Conservation (phyloP, 2,329 filamentous ascomycete genomes). For the Diaporthe citriasiana region DNA sequence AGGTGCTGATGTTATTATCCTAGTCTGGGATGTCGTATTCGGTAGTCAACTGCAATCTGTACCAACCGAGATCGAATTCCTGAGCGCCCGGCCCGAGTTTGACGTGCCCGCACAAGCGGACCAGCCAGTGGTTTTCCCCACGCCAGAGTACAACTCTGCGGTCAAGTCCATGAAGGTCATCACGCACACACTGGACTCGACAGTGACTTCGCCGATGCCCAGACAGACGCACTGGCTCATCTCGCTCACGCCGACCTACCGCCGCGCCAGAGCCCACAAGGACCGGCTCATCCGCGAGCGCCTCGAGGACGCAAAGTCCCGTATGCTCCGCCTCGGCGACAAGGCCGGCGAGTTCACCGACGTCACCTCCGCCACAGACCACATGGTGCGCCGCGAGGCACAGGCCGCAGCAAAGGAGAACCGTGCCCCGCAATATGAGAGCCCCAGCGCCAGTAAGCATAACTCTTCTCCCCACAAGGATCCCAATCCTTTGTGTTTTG, state of each 20-base stretch:
- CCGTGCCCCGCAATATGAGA: conserved; percentile 35
- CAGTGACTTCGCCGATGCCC: conserved; percentile 32
- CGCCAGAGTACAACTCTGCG: conserved; percentile 22
- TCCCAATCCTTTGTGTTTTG: too few species aligned
- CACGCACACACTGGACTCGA: conserved; percentile 22
- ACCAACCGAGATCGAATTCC: conserved; percentile 10
- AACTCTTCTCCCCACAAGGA: too few species aligned
- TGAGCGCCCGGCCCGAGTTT: not conserved
- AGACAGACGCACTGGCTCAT: conserved; percentile 25
- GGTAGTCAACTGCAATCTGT: conserved; percentile 28
- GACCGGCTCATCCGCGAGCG: conserved; percentile 32
- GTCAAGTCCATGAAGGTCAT: conserved; percentile 33
- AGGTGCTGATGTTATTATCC: not conserved
- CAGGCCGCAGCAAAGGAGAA: conserved; percentile 30
- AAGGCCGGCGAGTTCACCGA: conserved; percentile 18
- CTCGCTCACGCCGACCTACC: conserved; percentile 14
- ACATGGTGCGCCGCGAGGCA: conserved; percentile 32
- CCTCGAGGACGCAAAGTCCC: conserved; percentile 34
- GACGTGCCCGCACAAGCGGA: not conserved
- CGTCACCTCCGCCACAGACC: conserved; percentile 31
- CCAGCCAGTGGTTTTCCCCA: conserved; percentile 14
- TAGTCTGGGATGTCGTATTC: conserved; percentile 36
- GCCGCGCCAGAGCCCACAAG: conserved; percentile 35
- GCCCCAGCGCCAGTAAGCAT: conserved; percentile 13
- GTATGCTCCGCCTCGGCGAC: not conserved